phyloP scores from a whole-genome alignment of 257 asterid species.

The Salvia rosmarinus region DNA sequence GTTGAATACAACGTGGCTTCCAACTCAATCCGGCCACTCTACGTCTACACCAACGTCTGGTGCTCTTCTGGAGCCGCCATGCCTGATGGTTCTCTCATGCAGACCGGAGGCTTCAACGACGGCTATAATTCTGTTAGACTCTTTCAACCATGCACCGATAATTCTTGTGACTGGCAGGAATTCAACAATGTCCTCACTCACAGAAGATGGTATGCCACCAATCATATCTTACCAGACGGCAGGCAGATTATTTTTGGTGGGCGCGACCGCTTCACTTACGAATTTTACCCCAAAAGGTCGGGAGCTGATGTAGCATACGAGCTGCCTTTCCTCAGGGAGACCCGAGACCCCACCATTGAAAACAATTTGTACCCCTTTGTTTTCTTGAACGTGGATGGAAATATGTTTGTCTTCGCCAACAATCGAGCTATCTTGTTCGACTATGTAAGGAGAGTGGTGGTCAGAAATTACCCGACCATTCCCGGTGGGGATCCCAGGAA shows the following conservation, averaged over 20 bases:
- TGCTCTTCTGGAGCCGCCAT: neutral
- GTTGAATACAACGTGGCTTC: slow-evolving; percentile 47
- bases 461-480: slow-evolving; percentile 14
- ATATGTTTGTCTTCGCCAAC: slow-evolving; percentile 1
- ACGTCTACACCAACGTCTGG: slow-evolving; percentile 51
- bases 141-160: too few species aligned
- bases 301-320: neutral
- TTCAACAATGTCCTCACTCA: neutral
- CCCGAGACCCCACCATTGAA: neutral
- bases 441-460: slow-evolving; percentile 21
- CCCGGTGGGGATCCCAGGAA: slow-evolving; percentile 21
- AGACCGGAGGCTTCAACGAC: neutral
- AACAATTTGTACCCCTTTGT: slow-evolving; percentile 2
- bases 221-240: slow-evolving; percentile 26
- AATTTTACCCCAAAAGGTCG: slow-evolving; percentile 5
- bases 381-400: neutral
- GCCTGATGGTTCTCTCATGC: neutral
- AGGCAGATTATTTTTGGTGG: slow-evolving; percentile 24
- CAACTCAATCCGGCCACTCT: slow-evolving; percentile 51
- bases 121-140: neutral
- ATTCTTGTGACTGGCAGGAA: slow-evolving; percentile 16
- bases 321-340: neutral
- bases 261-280: slow-evolving; percentile 7
- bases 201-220: slow-evolving; percentile 24
- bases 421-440: slow-evolving; percentile 22